These are phyloP conservation scores for Teunomyces kruisii DNA, from an alignment of 805 yeast species.

Conservation along the genomic window DNA sequence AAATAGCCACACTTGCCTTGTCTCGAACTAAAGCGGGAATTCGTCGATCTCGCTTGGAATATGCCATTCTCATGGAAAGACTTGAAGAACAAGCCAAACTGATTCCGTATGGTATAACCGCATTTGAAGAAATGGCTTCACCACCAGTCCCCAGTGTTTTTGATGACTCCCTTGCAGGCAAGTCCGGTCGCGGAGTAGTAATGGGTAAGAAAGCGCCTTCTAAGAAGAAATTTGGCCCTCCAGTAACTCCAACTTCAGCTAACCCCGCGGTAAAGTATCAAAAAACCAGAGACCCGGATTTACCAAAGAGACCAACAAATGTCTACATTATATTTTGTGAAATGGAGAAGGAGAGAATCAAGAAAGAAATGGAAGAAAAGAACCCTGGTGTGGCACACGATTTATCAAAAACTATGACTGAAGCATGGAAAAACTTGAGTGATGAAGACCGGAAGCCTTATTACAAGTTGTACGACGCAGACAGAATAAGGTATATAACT, in stretches of 20 bases:
- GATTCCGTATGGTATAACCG: conserved; percentile 22
- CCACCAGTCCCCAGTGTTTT: conserved; percentile 40
- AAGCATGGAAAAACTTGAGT: conserved; percentile 76
- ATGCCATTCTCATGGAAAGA: conserved; percentile 75
- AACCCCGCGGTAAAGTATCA: conserved; percentile 20
- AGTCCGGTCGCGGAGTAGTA: conserved; percentile 13
- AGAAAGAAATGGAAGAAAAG: conserved; percentile 52
- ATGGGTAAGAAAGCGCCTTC: conserved; percentile 17
- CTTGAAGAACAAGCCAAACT: conserved; percentile 57
- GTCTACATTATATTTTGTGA: conserved; percentile 89
- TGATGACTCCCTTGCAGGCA: conserved; percentile 30
- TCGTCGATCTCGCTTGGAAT: conserved; percentile 78
- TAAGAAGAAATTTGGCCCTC: conserved; percentile 20
- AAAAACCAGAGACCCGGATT: conserved; percentile 70
- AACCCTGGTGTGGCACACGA: conserved; percentile 55
- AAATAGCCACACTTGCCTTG: conserved; percentile 70
- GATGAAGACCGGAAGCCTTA: conserved; percentile 72
- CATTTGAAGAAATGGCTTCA: conserved; percentile 36
- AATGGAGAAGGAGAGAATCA: conserved; percentile 71
- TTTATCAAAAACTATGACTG: conserved; percentile 75
- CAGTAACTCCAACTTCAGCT: conserved; percentile 22
- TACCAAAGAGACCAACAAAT: conserved; percentile 88
- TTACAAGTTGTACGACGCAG: conserved; percentile 74
- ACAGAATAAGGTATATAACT: conserved; percentile 67
- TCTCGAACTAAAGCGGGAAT: conserved; percentile 74